Conservation (phyloP, 2,329 filamentous ascomycete genomes). For the Claviceps maximensis region DNA sequence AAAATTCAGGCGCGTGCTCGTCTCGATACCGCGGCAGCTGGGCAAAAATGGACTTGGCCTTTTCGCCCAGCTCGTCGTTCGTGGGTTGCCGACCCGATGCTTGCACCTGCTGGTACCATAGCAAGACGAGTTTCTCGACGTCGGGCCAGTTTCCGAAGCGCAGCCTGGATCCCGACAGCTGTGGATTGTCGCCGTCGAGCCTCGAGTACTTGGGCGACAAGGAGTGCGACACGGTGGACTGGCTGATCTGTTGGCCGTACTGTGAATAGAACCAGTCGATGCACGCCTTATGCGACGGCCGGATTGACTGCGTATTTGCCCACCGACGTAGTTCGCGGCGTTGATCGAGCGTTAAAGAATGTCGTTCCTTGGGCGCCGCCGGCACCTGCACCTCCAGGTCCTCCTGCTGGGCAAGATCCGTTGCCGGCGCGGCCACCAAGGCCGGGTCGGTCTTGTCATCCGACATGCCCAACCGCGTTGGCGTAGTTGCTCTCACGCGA, state of each 20-base stretch:
- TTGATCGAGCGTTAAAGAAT: slow-evolving; percentile 49
- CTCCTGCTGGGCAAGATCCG: slow-evolving; percentile 13
- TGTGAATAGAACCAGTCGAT: slow-evolving; percentile 49
- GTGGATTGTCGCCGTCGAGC: slow-evolving; percentile 44
- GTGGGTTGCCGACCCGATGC: slow-evolving; percentile 42
- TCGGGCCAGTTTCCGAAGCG: slow-evolving; percentile 53
- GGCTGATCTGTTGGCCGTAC: slow-evolving; percentile 47
- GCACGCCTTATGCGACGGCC: slow-evolving; percentile 47
- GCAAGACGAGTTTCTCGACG: slow-evolving; percentile 43
- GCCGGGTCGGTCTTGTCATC: slow-evolving; percentile 26
- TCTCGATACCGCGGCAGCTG: slow-evolving; percentile 48
- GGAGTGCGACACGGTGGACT: slow-evolving; percentile 50
- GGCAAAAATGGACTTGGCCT: slow-evolving; percentile 45
- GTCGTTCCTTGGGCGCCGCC: slow-evolving; percentile 32
- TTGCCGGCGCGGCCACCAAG: slow-evolving; percentile 19
- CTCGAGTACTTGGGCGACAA: slow-evolving; percentile 49
- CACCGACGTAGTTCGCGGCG: slow-evolving; percentile 46
- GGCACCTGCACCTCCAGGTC: neutral
- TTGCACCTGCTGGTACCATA: slow-evolving; percentile 41
- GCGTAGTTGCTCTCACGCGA: neutral
- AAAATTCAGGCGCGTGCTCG: slow-evolving; percentile 47
- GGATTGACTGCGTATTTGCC: slow-evolving; percentile 42
- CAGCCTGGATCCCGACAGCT: slow-evolving; percentile 47
- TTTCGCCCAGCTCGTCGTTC: slow-evolving; percentile 49
- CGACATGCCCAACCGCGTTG: slow-evolving; percentile 15